Percentiles rank a stretch among this genome's conserved stretches.
These are phyloP conservation scores for Saccharomycopsis capsularis DNA, from an alignment of 805 yeast genomes.

Conservation along the genomic window DNA sequence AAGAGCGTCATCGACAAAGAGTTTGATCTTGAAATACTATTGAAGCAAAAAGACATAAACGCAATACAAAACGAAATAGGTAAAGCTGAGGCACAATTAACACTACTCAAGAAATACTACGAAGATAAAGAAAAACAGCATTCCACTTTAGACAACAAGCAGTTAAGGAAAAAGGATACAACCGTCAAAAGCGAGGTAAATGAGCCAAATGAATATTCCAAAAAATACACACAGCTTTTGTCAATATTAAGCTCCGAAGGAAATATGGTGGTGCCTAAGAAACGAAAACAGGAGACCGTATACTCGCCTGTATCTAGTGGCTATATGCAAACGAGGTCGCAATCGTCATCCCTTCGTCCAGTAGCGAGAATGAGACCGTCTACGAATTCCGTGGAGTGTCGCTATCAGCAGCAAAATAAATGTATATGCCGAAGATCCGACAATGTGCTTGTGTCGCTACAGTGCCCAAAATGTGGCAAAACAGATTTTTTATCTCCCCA, in stretches of 20 bases:
- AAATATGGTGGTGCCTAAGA: constrained; percentile 20
- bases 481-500: constrained; percentile 72
- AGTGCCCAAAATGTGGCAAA: constrained; percentile 61
- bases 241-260: constrained; percentile 16
- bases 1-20: constrained; percentile 20
- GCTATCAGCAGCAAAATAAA: constrained; percentile 31
- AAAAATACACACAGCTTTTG: constrained; percentile 33
- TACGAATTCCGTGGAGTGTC: constrained; percentile 25
- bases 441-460: constrained; percentile 60
- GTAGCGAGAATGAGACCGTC: constrained; percentile 22
- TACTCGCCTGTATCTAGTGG: constrained; percentile 23
- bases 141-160: constrained; percentile 28
- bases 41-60: constrained; percentile 51
- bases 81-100: constrained; percentile 52
- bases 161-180: constrained; percentile 36
- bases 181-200: no score
- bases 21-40: constrained; percentile 47
- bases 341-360: constrained; percentile 33
- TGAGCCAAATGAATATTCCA: constrained; percentile 38
- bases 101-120: constrained; percentile 37
- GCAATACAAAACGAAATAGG: constrained; percentile 47
- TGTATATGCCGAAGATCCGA: constrained; percentile 64
- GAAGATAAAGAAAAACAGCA: constrained; percentile 1
- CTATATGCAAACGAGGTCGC: constrained; percentile 41
- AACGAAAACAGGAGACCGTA: constrained; percentile 10